Evolutionary conservation across 208 protist genomes (phyloP), one percentile per base, ranked within the genome.

Genomic region (Jaenimonas drosophilae): DNA sequence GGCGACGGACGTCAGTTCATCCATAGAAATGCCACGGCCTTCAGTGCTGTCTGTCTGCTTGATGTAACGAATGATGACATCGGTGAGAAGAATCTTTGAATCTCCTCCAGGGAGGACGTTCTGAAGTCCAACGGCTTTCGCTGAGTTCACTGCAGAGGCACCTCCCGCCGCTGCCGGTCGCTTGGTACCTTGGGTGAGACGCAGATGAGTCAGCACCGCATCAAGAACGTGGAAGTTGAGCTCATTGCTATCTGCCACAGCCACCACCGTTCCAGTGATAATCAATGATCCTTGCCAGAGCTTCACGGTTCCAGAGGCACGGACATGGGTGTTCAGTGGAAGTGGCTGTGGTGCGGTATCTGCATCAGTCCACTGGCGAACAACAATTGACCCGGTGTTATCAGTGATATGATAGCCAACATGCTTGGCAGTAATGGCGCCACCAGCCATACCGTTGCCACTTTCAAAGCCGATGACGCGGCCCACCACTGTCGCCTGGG

Each of bases 161-260:
- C 26, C 16, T 3, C 26, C 51, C 12, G 28, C 42, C 9, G 43
- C 45, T 19, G 28, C 56, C n/a, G 52, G 46, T 17, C 67, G 74
- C 34, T 57, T 51, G 53, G 76, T 71, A 28, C 84, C 84, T 29
- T 64, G 54, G 26, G 76, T 85, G 6, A 94, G 68, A 2, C 85
- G 85, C 17, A 94, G 70, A 54, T 94, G 85, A 6, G 81, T 89
- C 11, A 94, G 74, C 21, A 94, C 70, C n/a, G 68, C 78, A 37
- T 94, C 85, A 20, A 94, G 58, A 49, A 76, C 68, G 60, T 94
- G 85, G 58, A 85, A 94, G 57, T 82, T 90, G 43, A 94, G 59
- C 49, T 94, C 85, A 44, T 94, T 94, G 76, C 76, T 85, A 59
- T 94, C 85, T 28, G 73, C 72, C 25, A 90, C 70, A 33, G 64